Evolutionary conservation across 306 rosid genomes (phyloP).

Genomic region (Pyrus pyrifolia): DNA sequence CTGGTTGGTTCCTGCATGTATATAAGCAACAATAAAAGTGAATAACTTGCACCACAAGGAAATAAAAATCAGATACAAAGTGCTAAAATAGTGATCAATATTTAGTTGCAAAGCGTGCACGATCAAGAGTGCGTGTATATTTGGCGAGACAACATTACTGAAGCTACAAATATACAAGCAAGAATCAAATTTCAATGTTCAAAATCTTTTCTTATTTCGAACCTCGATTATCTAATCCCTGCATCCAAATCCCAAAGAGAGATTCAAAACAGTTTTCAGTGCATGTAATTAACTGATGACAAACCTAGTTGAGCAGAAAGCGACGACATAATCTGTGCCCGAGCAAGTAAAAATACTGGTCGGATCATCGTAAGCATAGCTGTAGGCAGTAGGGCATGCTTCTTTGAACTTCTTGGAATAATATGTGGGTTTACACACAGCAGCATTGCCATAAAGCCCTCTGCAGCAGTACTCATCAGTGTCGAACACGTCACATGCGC

Average conservation of each 20-base stretch:
- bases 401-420: constrained; percentile 76
- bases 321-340: constrained; percentile 53
- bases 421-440: constrained; percentile 56
- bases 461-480: constrained; percentile 86
- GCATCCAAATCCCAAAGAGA: not conserved
- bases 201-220: not conserved
- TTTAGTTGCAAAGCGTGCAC: not conserved
- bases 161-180: not conserved
- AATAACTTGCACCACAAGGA: not conserved
- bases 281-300: not conserved
- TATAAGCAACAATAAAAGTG: not conserved
- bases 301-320: constrained; percentile 80
- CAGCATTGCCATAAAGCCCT: constrained; percentile 60
- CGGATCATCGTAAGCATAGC: constrained; percentile 92
- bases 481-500: constrained; percentile 81
- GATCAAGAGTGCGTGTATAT: not conserved
- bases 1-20: constrained; percentile 51
- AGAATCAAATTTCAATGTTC: no score
- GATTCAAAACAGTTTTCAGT: not conserved
- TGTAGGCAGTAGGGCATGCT: constrained; percentile 76
- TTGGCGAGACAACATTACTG: not conserved
- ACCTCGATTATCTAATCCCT: not conserved
- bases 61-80: not conserved
- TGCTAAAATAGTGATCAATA: not conserved
- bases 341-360: constrained; percentile 70